phyloP scores from a whole-genome alignment of 768 basidiomycete genomes.

The Hygrophorus russula region DNA sequence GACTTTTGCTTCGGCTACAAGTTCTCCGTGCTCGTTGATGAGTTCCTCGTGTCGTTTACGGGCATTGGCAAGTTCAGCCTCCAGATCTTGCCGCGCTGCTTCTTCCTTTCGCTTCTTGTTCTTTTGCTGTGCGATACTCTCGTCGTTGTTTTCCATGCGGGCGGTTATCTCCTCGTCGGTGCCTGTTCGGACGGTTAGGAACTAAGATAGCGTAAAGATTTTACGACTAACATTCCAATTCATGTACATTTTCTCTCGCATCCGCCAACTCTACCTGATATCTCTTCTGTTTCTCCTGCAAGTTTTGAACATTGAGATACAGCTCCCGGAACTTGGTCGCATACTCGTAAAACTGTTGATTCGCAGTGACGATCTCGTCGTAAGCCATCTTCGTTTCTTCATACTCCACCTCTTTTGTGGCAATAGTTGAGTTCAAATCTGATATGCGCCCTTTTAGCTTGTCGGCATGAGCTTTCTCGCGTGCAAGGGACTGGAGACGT shows the following conservation, averaged over 20 bases:
- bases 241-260: slow-evolving; percentile 51
- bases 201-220: neutral
- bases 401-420: slow-evolving; percentile 60
- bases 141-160: slow-evolving; percentile 48
- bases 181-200: slow-evolving; percentile 28
- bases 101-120: slow-evolving; percentile 36
- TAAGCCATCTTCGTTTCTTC: slow-evolving; percentile 60
- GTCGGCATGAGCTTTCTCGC: slow-evolving; percentile 81
- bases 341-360: slow-evolving; percentile 70
- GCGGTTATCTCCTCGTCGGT: slow-evolving; percentile 60
- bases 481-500: slow-evolving; percentile 60
- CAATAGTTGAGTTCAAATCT: slow-evolving; percentile 50
- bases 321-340: slow-evolving; percentile 81
- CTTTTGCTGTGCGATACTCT: slow-evolving; percentile 40
- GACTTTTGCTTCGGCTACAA: slow-evolving; percentile 69
- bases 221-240: slow-evolving; percentile 46
- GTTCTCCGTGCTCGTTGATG: slow-evolving; percentile 50
- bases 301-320: slow-evolving; percentile 55
- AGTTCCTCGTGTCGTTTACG: slow-evolving; percentile 45
- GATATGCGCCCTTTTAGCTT: slow-evolving; percentile 61
- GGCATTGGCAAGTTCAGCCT: slow-evolving; percentile 42
- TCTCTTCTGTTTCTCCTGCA: slow-evolving; percentile 51
- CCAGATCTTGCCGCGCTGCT: slow-evolving; percentile 45
- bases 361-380: slow-evolving; percentile 55
- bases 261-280: slow-evolving; percentile 52